phyloP scores from a whole-genome alignment of 2,329 filamentous ascomycete genomes.

The Epichloe sibirici region DNA sequence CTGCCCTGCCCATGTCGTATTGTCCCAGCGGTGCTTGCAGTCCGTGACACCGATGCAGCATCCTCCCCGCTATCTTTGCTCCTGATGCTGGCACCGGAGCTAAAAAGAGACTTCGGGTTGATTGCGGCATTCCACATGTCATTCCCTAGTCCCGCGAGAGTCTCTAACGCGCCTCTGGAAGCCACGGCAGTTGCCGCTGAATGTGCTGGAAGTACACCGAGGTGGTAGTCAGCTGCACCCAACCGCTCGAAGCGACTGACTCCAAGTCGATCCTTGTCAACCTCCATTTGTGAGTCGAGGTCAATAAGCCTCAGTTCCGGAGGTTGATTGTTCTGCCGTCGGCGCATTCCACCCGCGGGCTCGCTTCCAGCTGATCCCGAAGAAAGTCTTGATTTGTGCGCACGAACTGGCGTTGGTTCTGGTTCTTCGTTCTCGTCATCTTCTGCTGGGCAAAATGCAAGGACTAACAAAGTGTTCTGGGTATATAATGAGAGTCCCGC shows the following conservation, averaged over 20 bases:
- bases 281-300: constrained; percentile 71
- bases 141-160: constrained; percentile 56
- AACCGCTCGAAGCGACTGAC: constrained; percentile 80
- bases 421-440: constrained; percentile 42
- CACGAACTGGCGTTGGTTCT: constrained; percentile 12
- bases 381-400: constrained; percentile 31
- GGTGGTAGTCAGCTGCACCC: constrained; percentile 81
- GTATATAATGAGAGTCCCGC: constrained; percentile 96
- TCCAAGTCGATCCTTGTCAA: constrained; percentile 76
- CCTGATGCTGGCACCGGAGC: constrained; percentile 66
- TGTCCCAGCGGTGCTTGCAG: constrained; percentile 22
- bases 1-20: constrained; percentile 16
- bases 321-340: constrained; percentile 70
- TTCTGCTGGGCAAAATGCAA: constrained; percentile 76
- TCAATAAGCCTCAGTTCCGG: constrained; percentile 90
- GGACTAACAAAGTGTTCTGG: constrained; percentile 75
- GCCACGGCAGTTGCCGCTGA: constrained; percentile 51
- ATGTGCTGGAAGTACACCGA: constrained; percentile 68
- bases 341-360: constrained; percentile 52
- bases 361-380: constrained; percentile 40
- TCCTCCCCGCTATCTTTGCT: constrained; percentile 51
- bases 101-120: constrained; percentile 78
- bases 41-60: constrained; percentile 33
- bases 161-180: constrained; percentile 61
- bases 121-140: constrained; percentile 87